These are phyloP conservation scores for Pleurotus platypus DNA, from an alignment of 768 basidiomycete species.

Conservation along the genomic window DNA sequence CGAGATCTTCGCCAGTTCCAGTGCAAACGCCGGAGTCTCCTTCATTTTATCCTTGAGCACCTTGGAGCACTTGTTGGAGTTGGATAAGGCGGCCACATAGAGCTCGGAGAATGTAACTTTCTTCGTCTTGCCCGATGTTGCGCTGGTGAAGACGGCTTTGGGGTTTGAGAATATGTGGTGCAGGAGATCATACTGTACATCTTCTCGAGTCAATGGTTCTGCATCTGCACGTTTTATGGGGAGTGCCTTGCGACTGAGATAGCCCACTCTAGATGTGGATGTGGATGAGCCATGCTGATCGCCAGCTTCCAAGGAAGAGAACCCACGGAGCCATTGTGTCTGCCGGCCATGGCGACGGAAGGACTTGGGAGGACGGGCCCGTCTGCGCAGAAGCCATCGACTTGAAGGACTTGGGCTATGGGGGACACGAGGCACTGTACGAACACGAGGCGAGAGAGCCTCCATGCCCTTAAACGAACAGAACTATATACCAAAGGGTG, in stretches of 20 bases:
- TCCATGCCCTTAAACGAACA: conserved; percentile 17
- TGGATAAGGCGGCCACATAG: conserved; percentile 68
- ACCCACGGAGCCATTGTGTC: conserved; percentile 55
- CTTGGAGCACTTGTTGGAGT: conserved; percentile 68
- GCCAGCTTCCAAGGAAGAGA: conserved; percentile 10
- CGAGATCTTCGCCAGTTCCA: conserved; percentile 73
- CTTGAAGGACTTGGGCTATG: conserved; percentile 21
- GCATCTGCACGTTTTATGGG: conserved; percentile 57
- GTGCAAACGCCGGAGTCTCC: conserved; percentile 54
- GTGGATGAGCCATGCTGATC: conserved; percentile 11
- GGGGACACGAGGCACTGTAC: conserved; percentile 32
- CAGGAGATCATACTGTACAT: conserved; percentile 81
- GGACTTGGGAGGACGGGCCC: conserved; percentile 22
- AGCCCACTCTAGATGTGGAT: conserved; percentile 40
- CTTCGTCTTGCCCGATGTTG: conserved; percentile 23
- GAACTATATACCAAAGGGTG: conserved; percentile 16
- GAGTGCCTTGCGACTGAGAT: conserved; percentile 47
- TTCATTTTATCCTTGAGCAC: conserved; percentile 68
- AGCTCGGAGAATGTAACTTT: conserved; percentile 63
- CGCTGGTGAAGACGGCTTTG: conserved; percentile 51
- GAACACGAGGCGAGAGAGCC: conserved; percentile 23
- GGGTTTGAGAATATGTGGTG: conserved; percentile 71
- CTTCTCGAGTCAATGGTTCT: conserved; percentile 61
- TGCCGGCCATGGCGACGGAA: conserved; percentile 36
- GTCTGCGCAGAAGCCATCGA: conserved; percentile 45